Percentiles rank a stretch among this genome's conserved stretches.
Conservation (phyloP, 768 basidiomycete species). For the Boletus pseudo-olivaceus region DNA sequence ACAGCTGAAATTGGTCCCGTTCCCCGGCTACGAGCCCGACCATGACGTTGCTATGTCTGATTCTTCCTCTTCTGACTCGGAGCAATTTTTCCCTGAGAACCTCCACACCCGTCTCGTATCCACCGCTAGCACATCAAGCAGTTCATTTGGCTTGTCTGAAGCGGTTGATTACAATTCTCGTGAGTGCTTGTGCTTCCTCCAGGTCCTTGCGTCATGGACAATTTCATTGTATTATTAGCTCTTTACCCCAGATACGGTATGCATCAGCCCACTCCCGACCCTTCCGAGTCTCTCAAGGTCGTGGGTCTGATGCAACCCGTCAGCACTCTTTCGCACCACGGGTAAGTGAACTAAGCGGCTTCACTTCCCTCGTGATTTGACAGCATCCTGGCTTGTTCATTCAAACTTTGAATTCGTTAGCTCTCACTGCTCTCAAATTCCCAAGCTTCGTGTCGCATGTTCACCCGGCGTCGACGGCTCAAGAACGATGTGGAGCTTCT, state of each 20-base stretch:
- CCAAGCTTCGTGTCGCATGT: slow-evolving; percentile 78
- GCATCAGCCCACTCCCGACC: slow-evolving; percentile 54
- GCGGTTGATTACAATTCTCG: slow-evolving; percentile 46
- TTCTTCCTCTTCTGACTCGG: slow-evolving; percentile 49
- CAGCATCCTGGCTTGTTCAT: slow-evolving; percentile 10
- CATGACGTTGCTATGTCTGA: slow-evolving; percentile 70
- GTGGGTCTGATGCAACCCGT: slow-evolving; percentile 70
- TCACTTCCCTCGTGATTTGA: slow-evolving; percentile 9
- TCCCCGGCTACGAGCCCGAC: slow-evolving; percentile 63
- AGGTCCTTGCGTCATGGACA: background rate
- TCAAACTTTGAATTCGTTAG: slow-evolving; percentile 32
- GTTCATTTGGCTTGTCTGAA: slow-evolving; percentile 46
- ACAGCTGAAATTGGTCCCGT: slow-evolving; percentile 72
- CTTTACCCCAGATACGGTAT: slow-evolving; percentile 63
- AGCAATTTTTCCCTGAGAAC: slow-evolving; percentile 50
- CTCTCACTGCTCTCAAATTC: slow-evolving; percentile 71
- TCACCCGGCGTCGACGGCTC: slow-evolving; percentile 65
- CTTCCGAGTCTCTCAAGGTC: slow-evolving; percentile 43
- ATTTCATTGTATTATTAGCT: slow-evolving; percentile 8
- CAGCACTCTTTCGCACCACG: slow-evolving; percentile 60
- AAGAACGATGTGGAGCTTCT: slow-evolving; percentile 81
- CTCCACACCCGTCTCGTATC: slow-evolving; percentile 64
- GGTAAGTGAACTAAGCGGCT: slow-evolving; percentile 45
- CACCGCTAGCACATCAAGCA: slow-evolving; percentile 54
- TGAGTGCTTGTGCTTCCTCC: slow-evolving; percentile 31